Evolutionary conservation across 352 stramenopile genomes (phyloP), one percentile per base, ranked within the genome.

Genomic region (Pythium brassicae): DNA sequence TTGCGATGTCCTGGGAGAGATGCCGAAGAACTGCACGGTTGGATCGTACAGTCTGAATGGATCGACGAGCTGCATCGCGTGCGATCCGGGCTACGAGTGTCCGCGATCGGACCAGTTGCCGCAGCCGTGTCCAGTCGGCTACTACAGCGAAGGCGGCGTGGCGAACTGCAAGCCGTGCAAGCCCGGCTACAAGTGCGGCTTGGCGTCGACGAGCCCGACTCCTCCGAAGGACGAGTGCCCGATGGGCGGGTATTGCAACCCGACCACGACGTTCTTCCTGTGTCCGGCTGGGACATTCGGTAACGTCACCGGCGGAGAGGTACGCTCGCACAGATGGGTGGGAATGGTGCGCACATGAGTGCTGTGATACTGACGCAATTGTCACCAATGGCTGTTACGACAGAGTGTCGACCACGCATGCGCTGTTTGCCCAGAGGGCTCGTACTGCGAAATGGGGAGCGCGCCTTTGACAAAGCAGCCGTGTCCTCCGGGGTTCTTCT

Each of bases 231-330:
- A 89, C 46, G 86, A 87, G n/a, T 98, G 89, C 51, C 83, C 83
- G 0, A 89, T 95, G 63, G 89, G 89, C 3, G 86, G 83, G 8
- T 97, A 95, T 48, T 96, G 88, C 61, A 95, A 94, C 55, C 86
- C 87, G 20, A 55, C 89, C 2, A 89, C 73, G 8, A 94, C 75
- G 0, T 92, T 93, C 46, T 92, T 92, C 53, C 59, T 83, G 46
- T 97, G 91, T 60, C 90, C 91, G 2, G 70, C 78, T 35, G 91
- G 91, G 5, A 97, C 87, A 0, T 94, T 85, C 52, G 89, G 89
- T 19, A 95, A 94, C 45, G 71, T 82, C 12, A 93, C 79, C 12
- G 85, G 79, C 22, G 83, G 85, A 46, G 66, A 91, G 71, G 83
- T 91, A 66, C 15, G 63, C 37, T 37, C 32, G 32, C 5, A 11